Conservation (phyloP, 345 rosid species). For the Laguncularia racemosa region DNA sequence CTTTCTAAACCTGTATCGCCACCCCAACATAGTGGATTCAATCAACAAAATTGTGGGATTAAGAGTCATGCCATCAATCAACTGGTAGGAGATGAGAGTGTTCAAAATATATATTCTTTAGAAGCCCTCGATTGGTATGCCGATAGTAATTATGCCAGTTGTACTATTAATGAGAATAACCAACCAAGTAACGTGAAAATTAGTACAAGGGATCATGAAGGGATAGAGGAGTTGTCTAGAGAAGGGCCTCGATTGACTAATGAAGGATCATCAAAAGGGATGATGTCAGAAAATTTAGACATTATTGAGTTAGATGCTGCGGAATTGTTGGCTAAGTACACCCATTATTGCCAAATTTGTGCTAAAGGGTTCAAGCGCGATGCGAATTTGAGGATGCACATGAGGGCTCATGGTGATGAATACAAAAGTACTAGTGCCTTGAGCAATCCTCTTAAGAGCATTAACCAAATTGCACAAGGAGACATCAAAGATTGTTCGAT, state of each 20-base stretch:
- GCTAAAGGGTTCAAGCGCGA: conserved; percentile 90
- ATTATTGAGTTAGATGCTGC: conserved; percentile 55
- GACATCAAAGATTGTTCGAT: conserved; percentile 3
- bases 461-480: background rate
- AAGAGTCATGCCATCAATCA: no score
- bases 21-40: no score
- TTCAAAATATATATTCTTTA: conserved; percentile 1
- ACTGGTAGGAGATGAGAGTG: no score
- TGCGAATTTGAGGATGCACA: conserved; percentile 92
- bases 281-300: conserved; percentile 18
- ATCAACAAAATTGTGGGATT: no score
- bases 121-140: conserved; percentile 6
- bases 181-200: conserved; percentile 3
- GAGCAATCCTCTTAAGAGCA: conserved; percentile 42
- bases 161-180: background rate
- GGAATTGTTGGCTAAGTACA: conserved; percentile 68
- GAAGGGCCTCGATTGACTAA: background rate
- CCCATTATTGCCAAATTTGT: conserved; percentile 77
- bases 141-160: conserved; percentile 1
- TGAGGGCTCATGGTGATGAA: conserved; percentile 92
- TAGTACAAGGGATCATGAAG: conserved; percentile 2
- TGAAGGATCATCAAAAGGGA: conserved; percentile 5
- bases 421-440: conserved; percentile 75
- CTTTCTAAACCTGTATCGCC: no score
- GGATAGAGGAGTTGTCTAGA: background rate